Conservation (phyloP, 495 filamentous ascomycete species). For the Tuber umbilicatum region DNA sequence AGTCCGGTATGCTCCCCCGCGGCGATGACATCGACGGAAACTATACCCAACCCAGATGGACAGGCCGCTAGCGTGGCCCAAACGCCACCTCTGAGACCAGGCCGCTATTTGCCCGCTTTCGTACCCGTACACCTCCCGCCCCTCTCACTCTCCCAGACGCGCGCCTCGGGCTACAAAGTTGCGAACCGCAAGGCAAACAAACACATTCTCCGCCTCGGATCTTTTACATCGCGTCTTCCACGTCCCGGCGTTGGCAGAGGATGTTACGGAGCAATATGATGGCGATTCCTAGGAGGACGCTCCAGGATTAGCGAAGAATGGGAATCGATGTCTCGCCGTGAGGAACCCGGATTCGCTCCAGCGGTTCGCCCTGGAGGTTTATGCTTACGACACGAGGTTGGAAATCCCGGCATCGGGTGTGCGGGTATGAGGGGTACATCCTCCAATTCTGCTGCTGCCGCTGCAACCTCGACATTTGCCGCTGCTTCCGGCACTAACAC, state of each 20-base stretch:
- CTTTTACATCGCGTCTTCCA: slow-evolving; percentile 55
- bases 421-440: slow-evolving; percentile 36
- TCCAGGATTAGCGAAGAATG: slow-evolving; percentile 45
- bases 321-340: slow-evolving; percentile 43
- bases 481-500: neutral
- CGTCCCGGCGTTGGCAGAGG: slow-evolving; percentile 51
- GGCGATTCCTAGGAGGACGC: slow-evolving; percentile 47
- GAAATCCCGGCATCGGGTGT: slow-evolving; percentile 52
- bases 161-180: slow-evolving; percentile 51
- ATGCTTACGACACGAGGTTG: slow-evolving; percentile 52
- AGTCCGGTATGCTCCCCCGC: slow-evolving; percentile 49
- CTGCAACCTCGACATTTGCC: too few species aligned
- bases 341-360: slow-evolving; percentile 52
- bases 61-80: slow-evolving; percentile 55
- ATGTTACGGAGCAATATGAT: slow-evolving; percentile 52
- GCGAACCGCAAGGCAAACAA: slow-evolving; percentile 47
- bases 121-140: slow-evolving; percentile 51
- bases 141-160: slow-evolving; percentile 50
- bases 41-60: slow-evolving; percentile 49
- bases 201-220: slow-evolving; percentile 54
- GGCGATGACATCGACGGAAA: slow-evolving; percentile 57
- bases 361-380: slow-evolving; percentile 56
- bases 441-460: neutral
- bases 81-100: slow-evolving; percentile 56
- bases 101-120: slow-evolving; percentile 58